Evolutionary conservation across 208 protist genomes (phyloP).

Genomic region (Trypanosoma vivax): DNA sequence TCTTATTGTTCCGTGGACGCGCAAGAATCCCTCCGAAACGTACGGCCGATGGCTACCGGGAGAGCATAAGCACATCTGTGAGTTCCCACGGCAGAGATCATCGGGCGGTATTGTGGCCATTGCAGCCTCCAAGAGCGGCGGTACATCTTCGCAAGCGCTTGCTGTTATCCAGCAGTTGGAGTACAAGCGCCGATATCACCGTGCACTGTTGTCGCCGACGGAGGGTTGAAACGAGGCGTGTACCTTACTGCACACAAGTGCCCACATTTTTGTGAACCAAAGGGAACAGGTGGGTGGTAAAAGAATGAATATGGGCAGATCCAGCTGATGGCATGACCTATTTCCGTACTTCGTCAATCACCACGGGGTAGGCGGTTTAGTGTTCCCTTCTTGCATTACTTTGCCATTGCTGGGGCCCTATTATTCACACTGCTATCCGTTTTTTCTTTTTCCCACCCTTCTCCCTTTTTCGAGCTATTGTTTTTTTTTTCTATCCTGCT

Average conservation of each 20-base stretch:
- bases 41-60: constrained; percentile 26
- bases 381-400: neutral
- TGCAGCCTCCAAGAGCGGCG: constrained; percentile 47
- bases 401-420: neutral
- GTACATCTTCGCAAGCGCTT: constrained; percentile 28
- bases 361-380: too few relatives aligned
- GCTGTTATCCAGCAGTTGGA: constrained; percentile 23
- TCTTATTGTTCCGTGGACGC: constrained; percentile 72
- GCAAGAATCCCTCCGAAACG: constrained; percentile 42
- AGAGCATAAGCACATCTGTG: constrained; percentile 1
- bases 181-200: constrained; percentile 38
- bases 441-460: neutral
- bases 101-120: constrained; percentile 25
- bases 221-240: neutral
- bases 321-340: neutral
- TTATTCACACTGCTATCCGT: neutral
- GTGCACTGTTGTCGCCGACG: constrained; percentile 8
- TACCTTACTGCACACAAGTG: neutral
- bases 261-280: neutral
- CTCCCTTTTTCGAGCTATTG: neutral
- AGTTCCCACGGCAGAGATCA: constrained; percentile 39
- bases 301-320: too few relatives aligned
- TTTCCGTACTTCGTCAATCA: too few relatives aligned
- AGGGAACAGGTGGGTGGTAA: too few relatives aligned
- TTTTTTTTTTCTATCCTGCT: neutral